Evolutionary conservation across 345 rosid species (phyloP).

Genomic region (Rubroshorea leprosula): DNA sequence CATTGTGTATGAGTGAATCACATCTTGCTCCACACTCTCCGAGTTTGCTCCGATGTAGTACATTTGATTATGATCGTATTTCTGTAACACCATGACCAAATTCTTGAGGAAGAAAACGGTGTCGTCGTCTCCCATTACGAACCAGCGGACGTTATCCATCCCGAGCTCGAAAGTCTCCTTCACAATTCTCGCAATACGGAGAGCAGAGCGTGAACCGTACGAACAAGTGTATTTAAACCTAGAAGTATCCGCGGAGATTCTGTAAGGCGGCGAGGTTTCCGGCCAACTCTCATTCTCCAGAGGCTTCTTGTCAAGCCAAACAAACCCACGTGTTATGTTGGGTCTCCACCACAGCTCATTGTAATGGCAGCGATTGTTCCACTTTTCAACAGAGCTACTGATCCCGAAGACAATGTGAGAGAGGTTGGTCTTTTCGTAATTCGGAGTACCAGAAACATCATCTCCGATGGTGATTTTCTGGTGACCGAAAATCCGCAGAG

Average conservation of each 20-base stretch:
- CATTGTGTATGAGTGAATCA: slow-evolving; percentile 74
- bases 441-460: too few species aligned
- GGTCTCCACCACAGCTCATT: slow-evolving; percentile 80
- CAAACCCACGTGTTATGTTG: slow-evolving; percentile 63
- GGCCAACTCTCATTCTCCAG: slow-evolving; percentile 36
- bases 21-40: slow-evolving; percentile 84
- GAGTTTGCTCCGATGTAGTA: slow-evolving; percentile 77
- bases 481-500: slow-evolving; percentile 9
- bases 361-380: slow-evolving; percentile 64
- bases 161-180: slow-evolving; percentile 82
- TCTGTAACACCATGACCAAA: slow-evolving; percentile 48
- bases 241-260: slow-evolving; percentile 60
- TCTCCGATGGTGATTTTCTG: slow-evolving; percentile 13
- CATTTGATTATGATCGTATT: slow-evolving; percentile 88
- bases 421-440: slow-evolving; percentile 29
- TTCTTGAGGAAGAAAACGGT: slow-evolving; percentile 80
- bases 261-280: slow-evolving; percentile 45
- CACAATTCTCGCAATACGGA: slow-evolving; percentile 68
- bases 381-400: slow-evolving; percentile 74
- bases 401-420: slow-evolving; percentile 72
- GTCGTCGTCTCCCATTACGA: slow-evolving; percentile 93
- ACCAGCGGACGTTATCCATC: slow-evolving; percentile 70
- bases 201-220: slow-evolving; percentile 71
- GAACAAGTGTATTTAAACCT: slow-evolving; percentile 56
- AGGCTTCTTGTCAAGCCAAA: slow-evolving; percentile 77